Evolutionary conservation across 352 stramenopile genomes (phyloP).

Genomic region (Phytopythium delawarense): DNA sequence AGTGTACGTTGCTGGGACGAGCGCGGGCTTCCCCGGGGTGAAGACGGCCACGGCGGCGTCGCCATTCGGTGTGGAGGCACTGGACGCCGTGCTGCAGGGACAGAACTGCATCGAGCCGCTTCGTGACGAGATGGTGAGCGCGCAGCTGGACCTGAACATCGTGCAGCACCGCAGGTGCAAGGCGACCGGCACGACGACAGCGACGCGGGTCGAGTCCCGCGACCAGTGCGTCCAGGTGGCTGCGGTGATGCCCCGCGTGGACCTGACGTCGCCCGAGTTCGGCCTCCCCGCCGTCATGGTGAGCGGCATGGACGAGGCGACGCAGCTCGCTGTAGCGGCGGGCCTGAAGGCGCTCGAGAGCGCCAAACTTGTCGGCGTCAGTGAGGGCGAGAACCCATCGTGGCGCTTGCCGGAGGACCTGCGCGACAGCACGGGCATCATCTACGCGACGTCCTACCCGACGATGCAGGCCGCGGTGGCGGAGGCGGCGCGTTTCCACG

Average conservation of each 20-base stretch:
- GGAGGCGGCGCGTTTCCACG: slow-evolving; percentile 84
- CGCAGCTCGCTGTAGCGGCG: slow-evolving; percentile 92
- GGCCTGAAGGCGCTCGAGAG: slow-evolving; percentile 93
- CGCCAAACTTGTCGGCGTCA: slow-evolving; percentile 75
- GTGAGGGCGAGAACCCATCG: slow-evolving; percentile 14
- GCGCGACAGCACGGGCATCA: slow-evolving; percentile 87
- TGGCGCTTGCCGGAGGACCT: slow-evolving; percentile 90
- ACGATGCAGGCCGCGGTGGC: slow-evolving; percentile 92
- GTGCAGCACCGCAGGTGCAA: slow-evolving; percentile 73
- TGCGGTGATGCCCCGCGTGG: slow-evolving; percentile 71
- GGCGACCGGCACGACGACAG: slow-evolving; percentile 35
- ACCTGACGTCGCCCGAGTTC: slow-evolving; percentile 69
- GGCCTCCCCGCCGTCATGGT: slow-evolving; percentile 86
- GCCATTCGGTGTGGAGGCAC: slow-evolving; percentile 68
- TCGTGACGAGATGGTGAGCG: slow-evolving; percentile 52
- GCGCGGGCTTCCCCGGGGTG: slow-evolving; percentile 86
- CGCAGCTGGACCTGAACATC: slow-evolving; percentile 93
- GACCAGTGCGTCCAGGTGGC: slow-evolving; percentile 89
- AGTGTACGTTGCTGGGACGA: slow-evolving; percentile 90
- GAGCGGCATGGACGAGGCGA: slow-evolving; percentile 93
- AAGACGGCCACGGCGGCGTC: slow-evolving; percentile 10
- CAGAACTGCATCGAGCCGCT: slow-evolving; percentile 89
- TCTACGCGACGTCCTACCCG: slow-evolving; percentile 96
- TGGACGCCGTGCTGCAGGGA: slow-evolving; percentile 87
- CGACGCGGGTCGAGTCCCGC: slow-evolving; percentile 31